Base-by-base conservation (phyloP, 2,329 filamentous ascomycete genomes). In the Spiromastix sp. region DNA sequence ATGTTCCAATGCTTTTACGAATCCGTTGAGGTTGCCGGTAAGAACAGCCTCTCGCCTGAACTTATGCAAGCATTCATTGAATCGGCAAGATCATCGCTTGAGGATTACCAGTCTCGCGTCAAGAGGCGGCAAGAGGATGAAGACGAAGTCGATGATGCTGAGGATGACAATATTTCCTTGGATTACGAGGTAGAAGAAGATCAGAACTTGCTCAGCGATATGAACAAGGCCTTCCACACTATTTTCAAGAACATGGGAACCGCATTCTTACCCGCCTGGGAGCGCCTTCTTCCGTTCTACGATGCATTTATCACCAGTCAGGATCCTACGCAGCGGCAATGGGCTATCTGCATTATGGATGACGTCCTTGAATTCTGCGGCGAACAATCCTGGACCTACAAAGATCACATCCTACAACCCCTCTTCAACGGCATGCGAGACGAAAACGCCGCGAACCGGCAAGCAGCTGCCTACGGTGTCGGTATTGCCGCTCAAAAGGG, bases 1-100 rank as follows among this genome's bases (percentile, higher is more conserved):
- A 95, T 98, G 85, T 98, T 95, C 63, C 89, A 96, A 61, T 98
- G 91, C 67, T 98, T 98, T 68, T 98, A 98, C 59, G 91, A 98
- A 60, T 94, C 85, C 17, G 79, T 98, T 5, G 89, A 96, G 63
- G 87, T 95, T 15, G 76, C 93, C 45, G 89, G 89, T 40, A 85
- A 84, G 60, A 78, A 83, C 49, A 89, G 81, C 54, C 71, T 98
- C 30, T 84, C 72, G 4, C 67, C 71, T 25, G 71, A 79, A 25
- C 82, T 94, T 57, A 87, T 98, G 81, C 68, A 71, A 38, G 76
- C 77, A 29, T 98, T 96, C 59, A 89, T 96, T 48, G 79, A 86
- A 44, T 81, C 82, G 1, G 85, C 87, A 30, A 76, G 81, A 52
- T 86, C 81, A 9, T 83, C 91, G 3, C 73, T 98, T 6, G 80